Evolutionary conservation across 352 stramenopile genomes (phyloP), one percentile per base, ranked within the genome.

Genomic region (Globisporangium viniferum): DNA sequence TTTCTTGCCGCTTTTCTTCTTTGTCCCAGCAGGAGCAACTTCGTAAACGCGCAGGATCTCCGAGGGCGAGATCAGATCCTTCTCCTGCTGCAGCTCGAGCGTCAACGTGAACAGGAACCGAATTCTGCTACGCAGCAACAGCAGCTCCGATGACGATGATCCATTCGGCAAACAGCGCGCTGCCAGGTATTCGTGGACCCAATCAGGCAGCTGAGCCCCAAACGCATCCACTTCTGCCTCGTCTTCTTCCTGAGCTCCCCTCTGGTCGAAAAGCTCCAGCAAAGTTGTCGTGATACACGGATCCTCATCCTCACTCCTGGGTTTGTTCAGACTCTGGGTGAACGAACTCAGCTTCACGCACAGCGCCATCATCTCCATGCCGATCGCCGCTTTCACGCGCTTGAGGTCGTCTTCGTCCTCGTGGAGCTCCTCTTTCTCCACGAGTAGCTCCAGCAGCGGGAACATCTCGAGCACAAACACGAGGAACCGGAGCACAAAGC

Each of bases 341-440:
- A 58, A 81, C 5, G 78, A 86, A 10, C 77, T 81, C 59, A 92
- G 44, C 9, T 80, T 79, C 22, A 92, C 72, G 60, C 79, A 87
- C 48, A 89, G 29, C 8, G 73, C 71, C 22, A 86, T 68, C 27
- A 91, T 57, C 49, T 93, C 86, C 29, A 77, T 73, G n/a, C 73
- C 77, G 14, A 92, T 63, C 0, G 78, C 66, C 33, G 74, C 71
- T 35, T 85, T 84, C 9, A 80, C 77, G n/a, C 57, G 70, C 33
- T 70, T 68, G 8, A 91, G 60, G 31, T 85, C 81, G 18, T 89
- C 78, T 77, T 91, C 81, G 31, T 93, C 80, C 46, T 93, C 84
- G 69, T 81, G 82, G 18, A 93, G 61, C 61, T 91, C 78, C n/a
- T 91, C 82, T 27, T 80, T 85, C 55, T 88, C 81, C 10, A 77